phyloP scores from a whole-genome alignment of 306 rosid genomes.

The Ammopiptanthus mongolicus region DNA sequence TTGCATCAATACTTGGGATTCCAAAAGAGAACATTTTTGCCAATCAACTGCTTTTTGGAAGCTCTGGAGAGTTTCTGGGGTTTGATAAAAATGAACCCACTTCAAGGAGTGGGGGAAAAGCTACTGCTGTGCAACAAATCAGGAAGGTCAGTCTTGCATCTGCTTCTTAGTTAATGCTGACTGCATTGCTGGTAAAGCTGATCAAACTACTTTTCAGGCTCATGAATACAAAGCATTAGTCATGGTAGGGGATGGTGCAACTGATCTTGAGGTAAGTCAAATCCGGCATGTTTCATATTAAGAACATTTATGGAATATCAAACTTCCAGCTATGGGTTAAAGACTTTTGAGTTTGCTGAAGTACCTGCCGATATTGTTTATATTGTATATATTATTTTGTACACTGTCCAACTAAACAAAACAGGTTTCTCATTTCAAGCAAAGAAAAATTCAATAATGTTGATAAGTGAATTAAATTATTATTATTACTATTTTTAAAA shows the following conservation, averaged over 20 bases:
- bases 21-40: constrained; percentile 73
- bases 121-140: constrained; percentile 74
- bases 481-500: not conserved
- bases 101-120: constrained; percentile 94
- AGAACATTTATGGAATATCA: not conserved
- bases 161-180: not conserved
- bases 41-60: constrained; percentile 78
- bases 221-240: constrained; percentile 59
- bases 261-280: constrained; percentile 82
- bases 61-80: constrained; percentile 82
- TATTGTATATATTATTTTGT: not conserved
- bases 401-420: not conserved
- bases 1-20: constrained; percentile 72
- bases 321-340: not conserved
- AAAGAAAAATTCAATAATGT: not conserved
- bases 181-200: constrained; percentile 22
- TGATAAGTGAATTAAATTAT: not conserved
- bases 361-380: not conserved
- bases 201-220: constrained; percentile 50
- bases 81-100: constrained; percentile 81
- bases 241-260: constrained; percentile 96
- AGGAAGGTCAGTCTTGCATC: constrained; percentile 57
- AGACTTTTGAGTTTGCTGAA: not conserved
- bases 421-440: not conserved
- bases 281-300: not conserved